Evolutionary conservation across 768 basidiomycete species (phyloP).

Genomic region (Symmetrospora coprosmae): DNA sequence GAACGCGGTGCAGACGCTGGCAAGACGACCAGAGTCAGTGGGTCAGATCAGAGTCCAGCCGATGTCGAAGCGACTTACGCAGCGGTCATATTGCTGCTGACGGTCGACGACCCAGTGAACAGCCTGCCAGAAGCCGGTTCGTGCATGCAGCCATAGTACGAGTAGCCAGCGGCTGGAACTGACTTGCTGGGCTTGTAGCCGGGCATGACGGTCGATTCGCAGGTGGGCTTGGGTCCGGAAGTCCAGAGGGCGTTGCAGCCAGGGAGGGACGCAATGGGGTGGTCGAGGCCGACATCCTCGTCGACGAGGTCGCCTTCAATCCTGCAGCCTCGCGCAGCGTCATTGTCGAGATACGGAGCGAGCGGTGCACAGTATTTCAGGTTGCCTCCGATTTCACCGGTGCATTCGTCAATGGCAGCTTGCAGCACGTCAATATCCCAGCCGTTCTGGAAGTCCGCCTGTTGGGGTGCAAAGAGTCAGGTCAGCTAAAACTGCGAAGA

Average conservation of each 20-base stretch:
- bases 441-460: slow-evolving; percentile 50
- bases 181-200: not conserved
- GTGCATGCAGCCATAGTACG: slow-evolving; percentile 4
- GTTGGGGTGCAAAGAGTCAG: slow-evolving; percentile 28
- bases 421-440: slow-evolving; percentile 50
- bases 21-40: too few species aligned
- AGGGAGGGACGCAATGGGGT: not conserved
- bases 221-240: slow-evolving; percentile 4
- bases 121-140: slow-evolving; percentile 8
- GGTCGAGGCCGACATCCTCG: slow-evolving; percentile 6
- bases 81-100: not conserved
- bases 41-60: too few species aligned
- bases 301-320: not conserved
- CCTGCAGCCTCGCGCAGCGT: slow-evolving; percentile 1
- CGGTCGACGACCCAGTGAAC: slow-evolving; percentile 3
- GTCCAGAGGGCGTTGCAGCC: slow-evolving; percentile 11
- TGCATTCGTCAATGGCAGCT: slow-evolving; percentile 42
- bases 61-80: too few species aligned
- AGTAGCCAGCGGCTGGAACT: not conserved
- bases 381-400: slow-evolving; percentile 8
- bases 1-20: too few species aligned
- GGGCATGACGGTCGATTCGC: not conserved
- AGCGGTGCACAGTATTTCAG: slow-evolving; percentile 5
- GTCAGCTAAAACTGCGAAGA: not conserved
- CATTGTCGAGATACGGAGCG: not conserved